Percentiles rank a stretch among this genome's conserved stretches.
Conservation (phyloP, 2,329 filamentous ascomycete genomes). For the Hypoxylon sp. region DNA sequence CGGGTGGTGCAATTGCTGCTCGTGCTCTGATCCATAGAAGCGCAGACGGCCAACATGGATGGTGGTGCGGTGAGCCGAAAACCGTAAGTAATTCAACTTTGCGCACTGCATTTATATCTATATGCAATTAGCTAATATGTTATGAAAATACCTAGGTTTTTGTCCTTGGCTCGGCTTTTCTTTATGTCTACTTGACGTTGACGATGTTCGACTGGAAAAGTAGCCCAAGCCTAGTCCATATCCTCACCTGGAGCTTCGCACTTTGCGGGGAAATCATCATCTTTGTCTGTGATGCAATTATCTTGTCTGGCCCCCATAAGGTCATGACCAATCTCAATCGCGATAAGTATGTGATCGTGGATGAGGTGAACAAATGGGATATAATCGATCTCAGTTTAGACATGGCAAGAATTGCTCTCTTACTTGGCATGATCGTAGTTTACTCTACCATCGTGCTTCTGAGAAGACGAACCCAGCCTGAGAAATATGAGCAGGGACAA, state of each 20-base stretch:
- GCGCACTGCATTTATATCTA: background rate
- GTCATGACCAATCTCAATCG: constrained; percentile 67
- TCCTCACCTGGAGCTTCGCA: constrained; percentile 82
- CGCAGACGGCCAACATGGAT: constrained; percentile 51
- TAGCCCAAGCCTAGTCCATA: constrained; percentile 84
- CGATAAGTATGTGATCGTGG: constrained; percentile 59
- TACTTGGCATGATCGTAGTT: constrained; percentile 76
- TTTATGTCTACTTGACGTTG: constrained; percentile 88
- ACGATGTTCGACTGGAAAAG: constrained; percentile 87
- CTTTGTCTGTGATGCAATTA: constrained; percentile 75
- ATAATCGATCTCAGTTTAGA: constrained; percentile 76
- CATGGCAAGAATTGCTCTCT: constrained; percentile 76
- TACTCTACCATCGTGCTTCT: constrained; percentile 65
- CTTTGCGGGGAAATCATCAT: constrained; percentile 81
- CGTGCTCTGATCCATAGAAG: constrained; percentile 76
- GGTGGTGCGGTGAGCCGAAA: constrained; percentile 55
- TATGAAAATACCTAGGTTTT: constrained; percentile 75
- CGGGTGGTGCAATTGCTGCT: constrained; percentile 79
- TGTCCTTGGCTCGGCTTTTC: constrained; percentile 85
- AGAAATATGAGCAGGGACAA: constrained; percentile 60
- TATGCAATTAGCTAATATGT: constrained; percentile 16
- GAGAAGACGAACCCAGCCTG: constrained; percentile 60
- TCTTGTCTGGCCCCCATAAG: constrained; percentile 78
- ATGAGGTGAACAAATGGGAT: constrained; percentile 66
- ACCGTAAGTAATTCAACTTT: constrained; percentile 49